Evolutionary conservation across 2,329 filamentous ascomycete species (phyloP).

Genomic region (Venturiaceae sp.): DNA sequence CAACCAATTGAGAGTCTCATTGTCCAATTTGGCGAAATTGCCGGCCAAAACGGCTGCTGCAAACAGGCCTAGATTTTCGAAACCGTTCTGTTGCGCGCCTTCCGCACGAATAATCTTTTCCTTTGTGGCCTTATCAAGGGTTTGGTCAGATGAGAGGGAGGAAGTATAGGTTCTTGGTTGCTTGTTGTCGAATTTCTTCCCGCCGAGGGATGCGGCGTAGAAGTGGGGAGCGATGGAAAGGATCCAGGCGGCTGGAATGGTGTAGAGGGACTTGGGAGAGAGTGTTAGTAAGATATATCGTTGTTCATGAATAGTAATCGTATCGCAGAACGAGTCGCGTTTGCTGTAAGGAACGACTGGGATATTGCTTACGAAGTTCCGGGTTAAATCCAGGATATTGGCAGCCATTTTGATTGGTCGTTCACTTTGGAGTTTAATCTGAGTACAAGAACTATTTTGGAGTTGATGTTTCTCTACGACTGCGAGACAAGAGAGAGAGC

Average conservation of each 20-base stretch:
- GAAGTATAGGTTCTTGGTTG: conserved; percentile 19
- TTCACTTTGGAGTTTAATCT: too few relatives aligned
- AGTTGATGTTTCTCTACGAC: too few relatives aligned
- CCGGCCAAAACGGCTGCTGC: conserved; percentile 28
- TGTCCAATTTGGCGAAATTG: conserved; percentile 22
- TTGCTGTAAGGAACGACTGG: not conserved
- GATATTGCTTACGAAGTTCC: conserved; percentile 1
- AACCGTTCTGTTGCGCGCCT: conserved; percentile 25
- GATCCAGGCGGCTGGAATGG: conserved; percentile 17
- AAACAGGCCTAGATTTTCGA: conserved; percentile 30
- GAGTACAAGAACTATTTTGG: too few relatives aligned
- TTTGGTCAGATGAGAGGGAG: conserved; percentile 17
- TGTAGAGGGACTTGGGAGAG: conserved; percentile 1
- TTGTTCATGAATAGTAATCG: not conserved
- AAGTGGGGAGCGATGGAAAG: conserved; percentile 23
- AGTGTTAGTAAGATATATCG: not conserved
- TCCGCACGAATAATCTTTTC: conserved; percentile 24
- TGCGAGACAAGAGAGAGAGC: too few relatives aligned
- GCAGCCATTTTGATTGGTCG: conserved; percentile 1
- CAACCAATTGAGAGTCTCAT: conserved; percentile 17
- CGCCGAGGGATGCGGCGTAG: conserved; percentile 15
- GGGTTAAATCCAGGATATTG: not conserved
- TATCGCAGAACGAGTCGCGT: not conserved
- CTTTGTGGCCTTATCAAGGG: conserved; percentile 23
- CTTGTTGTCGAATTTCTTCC: conserved; percentile 16